A percentile compares a stretch with the other conserved stretches of the same genome.
Evolutionary conservation across 192 early-diverging fungal species (phyloP).

Genomic region (Mortierella alpina): DNA sequence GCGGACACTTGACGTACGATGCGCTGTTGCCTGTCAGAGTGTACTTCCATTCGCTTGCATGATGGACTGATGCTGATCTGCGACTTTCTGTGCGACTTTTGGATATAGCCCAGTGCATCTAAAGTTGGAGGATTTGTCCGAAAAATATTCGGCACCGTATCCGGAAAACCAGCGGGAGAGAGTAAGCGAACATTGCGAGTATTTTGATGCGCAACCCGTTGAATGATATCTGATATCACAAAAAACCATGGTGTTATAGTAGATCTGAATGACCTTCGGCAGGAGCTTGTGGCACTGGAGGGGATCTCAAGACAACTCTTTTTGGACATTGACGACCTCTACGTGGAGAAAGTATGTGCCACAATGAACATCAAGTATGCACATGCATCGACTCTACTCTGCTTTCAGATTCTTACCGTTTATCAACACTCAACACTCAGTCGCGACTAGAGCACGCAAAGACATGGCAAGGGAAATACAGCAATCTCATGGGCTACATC

Average conservation of each 20-base stretch:
- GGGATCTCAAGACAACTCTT: conserved; percentile 76
- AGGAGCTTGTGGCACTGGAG: conserved; percentile 71
- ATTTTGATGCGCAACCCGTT: conserved; percentile 11
- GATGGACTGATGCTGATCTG: background rate
- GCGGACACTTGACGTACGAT: conserved; percentile 21
- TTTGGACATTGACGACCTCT: conserved; percentile 83
- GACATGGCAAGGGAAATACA: conserved; percentile 82
- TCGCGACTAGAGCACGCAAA: conserved; percentile 66
- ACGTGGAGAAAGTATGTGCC: conserved; percentile 71
- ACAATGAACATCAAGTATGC: background rate
- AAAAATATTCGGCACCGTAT: conserved; percentile 61
- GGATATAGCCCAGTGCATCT: conserved; percentile 33
- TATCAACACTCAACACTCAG: conserved; percentile 31
- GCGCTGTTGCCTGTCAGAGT: no score
- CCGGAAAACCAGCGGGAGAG: conserved; percentile 19
- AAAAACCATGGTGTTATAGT: background rate
- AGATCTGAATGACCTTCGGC: conserved; percentile 60
- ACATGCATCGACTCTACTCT: background rate
- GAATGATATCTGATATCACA: background rate
- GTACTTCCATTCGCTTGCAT: background rate
- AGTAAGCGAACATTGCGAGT: conserved; percentile 11
- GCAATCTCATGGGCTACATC: conserved; percentile 85
- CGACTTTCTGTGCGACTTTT: background rate
- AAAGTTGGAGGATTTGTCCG: conserved; percentile 68
- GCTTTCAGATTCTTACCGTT: background rate